These are phyloP conservation scores for Pleurotus eryngii DNA, from an alignment of 768 basidiomycete species.

Conservation along the genomic window DNA sequence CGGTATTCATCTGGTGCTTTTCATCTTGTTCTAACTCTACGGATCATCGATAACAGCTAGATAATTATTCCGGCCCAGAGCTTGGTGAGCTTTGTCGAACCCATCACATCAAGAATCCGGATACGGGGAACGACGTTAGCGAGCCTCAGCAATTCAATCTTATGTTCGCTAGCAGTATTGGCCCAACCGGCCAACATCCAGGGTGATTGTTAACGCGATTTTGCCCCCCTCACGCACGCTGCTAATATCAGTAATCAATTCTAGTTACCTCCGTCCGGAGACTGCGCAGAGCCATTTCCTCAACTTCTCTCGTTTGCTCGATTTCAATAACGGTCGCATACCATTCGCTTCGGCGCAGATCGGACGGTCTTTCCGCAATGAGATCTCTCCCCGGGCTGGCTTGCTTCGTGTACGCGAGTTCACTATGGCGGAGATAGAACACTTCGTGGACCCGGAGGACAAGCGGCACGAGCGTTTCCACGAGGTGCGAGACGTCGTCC, in stretches of 20 bases:
- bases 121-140: conserved; percentile 87
- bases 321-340: conserved; percentile 95
- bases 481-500: conserved; percentile 71
- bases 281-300: conserved; percentile 99
- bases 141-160: conserved; percentile 97
- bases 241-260: not conserved
- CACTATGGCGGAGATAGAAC: conserved; percentile 99
- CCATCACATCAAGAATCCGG: conserved; percentile 82
- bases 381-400: conserved; percentile 96
- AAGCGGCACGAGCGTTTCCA: conserved; percentile 84
- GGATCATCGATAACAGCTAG: conserved; percentile 50
- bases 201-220: conserved; percentile 50
- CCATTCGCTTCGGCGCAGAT: conserved; percentile 98
- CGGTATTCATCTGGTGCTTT: not conserved
- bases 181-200: conserved; percentile 94
- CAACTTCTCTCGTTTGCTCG: conserved; percentile 94
- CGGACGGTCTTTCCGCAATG: conserved; percentile 94
- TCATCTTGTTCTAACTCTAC: conserved; percentile 1
- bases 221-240: not conserved
- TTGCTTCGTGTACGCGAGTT: conserved; percentile 97
- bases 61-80: conserved; percentile 89
- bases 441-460: conserved; percentile 93
- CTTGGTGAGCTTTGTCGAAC: conserved; percentile 84
- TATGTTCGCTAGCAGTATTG: conserved; percentile 98
- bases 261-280: conserved; percentile 91